Base-by-base conservation (phyloP, 768 basidiomycete species). In the Basidioascus undulatus region DNA sequence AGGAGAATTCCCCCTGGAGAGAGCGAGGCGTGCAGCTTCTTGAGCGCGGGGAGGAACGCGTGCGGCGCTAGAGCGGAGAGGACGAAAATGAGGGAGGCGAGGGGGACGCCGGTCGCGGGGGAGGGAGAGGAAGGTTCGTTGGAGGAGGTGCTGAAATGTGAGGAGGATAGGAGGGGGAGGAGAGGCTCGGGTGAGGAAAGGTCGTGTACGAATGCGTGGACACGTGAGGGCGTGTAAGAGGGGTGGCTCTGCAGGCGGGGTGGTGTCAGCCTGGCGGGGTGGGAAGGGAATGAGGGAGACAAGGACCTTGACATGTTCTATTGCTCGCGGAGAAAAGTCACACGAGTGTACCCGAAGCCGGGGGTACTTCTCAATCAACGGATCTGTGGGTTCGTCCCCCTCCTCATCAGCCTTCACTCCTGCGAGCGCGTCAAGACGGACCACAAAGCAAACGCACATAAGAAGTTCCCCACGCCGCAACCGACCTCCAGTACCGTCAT, bases 361-460 rank as follows among this genome's bases (percentile, higher is more conserved):
- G 0, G 48, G 48, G 13, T 42, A 46, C 3, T 33, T 30, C 28
- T 49, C 48, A 28, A 49, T 45, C 1, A 49, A 20, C 2, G 44
- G 45, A 35, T n/a, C n/a, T n/a, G n/a, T n/a, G n/a, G n/a, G n/a
- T n/a, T n/a, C n/a, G n/a, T n/a, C n/a, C n/a, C n/a, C n/a, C n/a
- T n/a, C n/a, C n/a, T n/a, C n/a, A n/a, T n/a, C n/a, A n/a, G n/a
- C n/a, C n/a, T n/a, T n/a, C n/a, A n/a, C n/a, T n/a, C n/a, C n/a
- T n/a, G n/a, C n/a, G n/a, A n/a, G 21, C 30, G 6, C 11, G 18
- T 5, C 12, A 3, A 15, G 13, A 21, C 9, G n/a, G 31, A 26
- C 15, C 5, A 34, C 47, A 25, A n/a, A n/a, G n/a, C n/a, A n/a
- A n/a, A 49, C 48, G 48, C 45, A 23, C 44, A 49, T 19, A 49